Base-by-base conservation (phyloP, 371 early-diverging fungal genomes). In the Syncephalis plumigaleata region DNA sequence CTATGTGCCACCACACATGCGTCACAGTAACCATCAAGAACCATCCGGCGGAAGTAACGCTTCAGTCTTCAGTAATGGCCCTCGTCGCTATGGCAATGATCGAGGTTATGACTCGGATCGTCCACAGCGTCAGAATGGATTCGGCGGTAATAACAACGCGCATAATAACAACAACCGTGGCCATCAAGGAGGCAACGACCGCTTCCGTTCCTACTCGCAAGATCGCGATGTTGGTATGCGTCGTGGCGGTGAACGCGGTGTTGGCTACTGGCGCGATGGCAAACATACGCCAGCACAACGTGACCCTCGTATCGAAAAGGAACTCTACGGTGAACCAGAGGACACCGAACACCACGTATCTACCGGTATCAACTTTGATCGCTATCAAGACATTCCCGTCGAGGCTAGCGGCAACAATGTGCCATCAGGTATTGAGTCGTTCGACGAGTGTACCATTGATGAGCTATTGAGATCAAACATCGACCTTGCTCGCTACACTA, bases 341-440 rank as follows among this genome's bases (percentile, higher is more conserved):
- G 79, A 81, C 39, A 61, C 62, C 42, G 81, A 83, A 51, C 70
- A 68, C 39, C 68, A 66, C 57, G 31, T 31, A 11, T 70, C 71
- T 60, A 78, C 85, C 20, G 96, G 96, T 16, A 93, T 95, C 65
- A 93, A 95, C 67, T 95, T 95, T 78, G 87, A 87, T 46, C 90
- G 88, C 56, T 96, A 96, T 64, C 87, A 91, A 47, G 84, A 90
- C 61, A 96, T 96, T 46, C 97, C 97, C 8, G 94, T 92, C 36
- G 91, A 93, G 47, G 84, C 82, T 2, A 81, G 80, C 11, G 94
- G 95, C n/a, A 62, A 70, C 46, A 66, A 84, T 49, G 75, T 76
- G 8, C 87, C 90, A 13, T 47, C 23, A 18, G 26, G 16, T 16
- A 40, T 52, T 21, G 36, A 24, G 22, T 23, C 49, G 51, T 79